phyloP scores from a whole-genome alignment of 2,329 filamentous ascomycete genomes.

The Colletotrichum chlorophyti region DNA sequence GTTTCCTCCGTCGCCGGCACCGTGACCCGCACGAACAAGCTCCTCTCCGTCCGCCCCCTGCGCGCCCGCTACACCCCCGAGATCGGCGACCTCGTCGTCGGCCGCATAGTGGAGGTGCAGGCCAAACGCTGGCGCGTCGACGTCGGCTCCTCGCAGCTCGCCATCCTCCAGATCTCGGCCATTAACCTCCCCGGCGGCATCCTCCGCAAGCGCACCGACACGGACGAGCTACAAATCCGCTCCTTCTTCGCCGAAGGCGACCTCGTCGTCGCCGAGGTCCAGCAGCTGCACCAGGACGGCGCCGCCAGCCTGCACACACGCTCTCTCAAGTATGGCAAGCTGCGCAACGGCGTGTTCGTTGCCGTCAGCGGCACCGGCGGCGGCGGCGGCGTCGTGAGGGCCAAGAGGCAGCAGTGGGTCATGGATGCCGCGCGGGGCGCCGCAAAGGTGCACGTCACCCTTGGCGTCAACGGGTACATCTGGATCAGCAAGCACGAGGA shows the following conservation, averaged over 20 bases:
- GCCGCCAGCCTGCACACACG: conserved; percentile 89
- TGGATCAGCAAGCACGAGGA: conserved; percentile 90
- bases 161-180: conserved; percentile 81
- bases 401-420: conserved; percentile 87
- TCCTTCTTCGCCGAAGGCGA: conserved; percentile 98
- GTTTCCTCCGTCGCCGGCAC: conserved; percentile 90
- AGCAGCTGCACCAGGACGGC: conserved; percentile 85
- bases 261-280: conserved; percentile 91
- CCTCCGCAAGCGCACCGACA: conserved; percentile 87
- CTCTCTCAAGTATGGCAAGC: conserved; percentile 90
- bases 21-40: conserved; percentile 93
- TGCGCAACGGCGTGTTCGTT: conserved; percentile 91
- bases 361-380: conserved; percentile 82
- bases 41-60: conserved; percentile 88
- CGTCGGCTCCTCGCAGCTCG: conserved; percentile 85
- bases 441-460: conserved; percentile 79
- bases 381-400: conserved; percentile 84
- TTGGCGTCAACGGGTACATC: conserved; percentile 96
- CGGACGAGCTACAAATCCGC: conserved; percentile 95
- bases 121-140: conserved; percentile 94
- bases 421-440: conserved; percentile 63
- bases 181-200: conserved; percentile 97
- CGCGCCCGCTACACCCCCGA: conserved; percentile 94
- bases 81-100: conserved; percentile 94
- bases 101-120: conserved; percentile 94